Percentiles rank a stretch among this genome's conserved stretches.
These are phyloP conservation scores for Agroathelia rolfsii DNA, from an alignment of 1,284 basidiomycete species.

Conservation along the genomic window DNA sequence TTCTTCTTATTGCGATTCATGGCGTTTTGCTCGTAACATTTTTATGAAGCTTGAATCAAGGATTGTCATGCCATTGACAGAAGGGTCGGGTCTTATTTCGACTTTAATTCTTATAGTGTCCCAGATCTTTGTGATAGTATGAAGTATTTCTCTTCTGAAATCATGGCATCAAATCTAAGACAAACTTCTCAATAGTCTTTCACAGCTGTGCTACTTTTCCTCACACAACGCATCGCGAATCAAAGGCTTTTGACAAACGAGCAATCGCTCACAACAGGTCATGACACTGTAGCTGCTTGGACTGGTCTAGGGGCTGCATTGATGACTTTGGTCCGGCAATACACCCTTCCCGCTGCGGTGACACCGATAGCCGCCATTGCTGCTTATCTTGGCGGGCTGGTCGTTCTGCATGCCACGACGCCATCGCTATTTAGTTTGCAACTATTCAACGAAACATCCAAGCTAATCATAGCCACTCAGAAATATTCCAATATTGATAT, in stretches of 20 bases:
- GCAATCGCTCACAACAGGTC: neutral
- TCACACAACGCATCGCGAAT: neutral
- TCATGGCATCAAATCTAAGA: too few relatives aligned
- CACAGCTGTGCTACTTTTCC: neutral
- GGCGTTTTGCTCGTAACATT: too few relatives aligned
- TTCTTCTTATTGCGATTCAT: too few relatives aligned
- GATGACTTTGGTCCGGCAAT: neutral
- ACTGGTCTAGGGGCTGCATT: constrained; percentile 1
- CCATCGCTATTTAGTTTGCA: neutral
- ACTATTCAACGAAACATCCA: neutral
- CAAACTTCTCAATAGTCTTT: neutral
- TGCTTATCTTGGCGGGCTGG: neutral
- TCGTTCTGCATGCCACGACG: neutral
- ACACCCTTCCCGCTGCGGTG: neutral
- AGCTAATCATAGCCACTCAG: neutral
- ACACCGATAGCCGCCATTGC: neutral
- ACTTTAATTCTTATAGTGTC: neutral
- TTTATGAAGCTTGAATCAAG: too few relatives aligned
- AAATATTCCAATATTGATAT: too few relatives aligned
- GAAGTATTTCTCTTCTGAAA: neutral
- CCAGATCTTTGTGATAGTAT: neutral
- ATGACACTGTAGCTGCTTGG: neutral
- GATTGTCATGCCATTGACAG: too few relatives aligned
- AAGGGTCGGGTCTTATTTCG: too few relatives aligned
- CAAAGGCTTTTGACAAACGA: neutral